Evolutionary conservation across 2,329 filamentous ascomycete species (phyloP).

Genomic region (Aureobasidium leucospermi): DNA sequence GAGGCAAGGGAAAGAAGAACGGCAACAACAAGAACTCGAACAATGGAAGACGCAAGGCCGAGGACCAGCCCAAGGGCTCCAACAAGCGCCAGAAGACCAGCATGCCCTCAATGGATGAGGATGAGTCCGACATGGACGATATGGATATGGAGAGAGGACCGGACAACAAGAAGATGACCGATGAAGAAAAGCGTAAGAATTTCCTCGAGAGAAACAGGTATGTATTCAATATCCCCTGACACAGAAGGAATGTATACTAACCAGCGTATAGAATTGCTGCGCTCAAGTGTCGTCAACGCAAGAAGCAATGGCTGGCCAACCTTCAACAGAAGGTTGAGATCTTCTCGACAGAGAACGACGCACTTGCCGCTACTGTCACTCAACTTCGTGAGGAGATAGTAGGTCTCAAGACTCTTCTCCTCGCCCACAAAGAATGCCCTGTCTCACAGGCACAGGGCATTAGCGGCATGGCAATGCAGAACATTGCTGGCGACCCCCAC

Average conservation of each 20-base stretch:
- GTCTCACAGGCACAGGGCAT: slow-evolving; percentile 82
- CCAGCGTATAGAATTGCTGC: slow-evolving; percentile 67
- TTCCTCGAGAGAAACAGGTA: slow-evolving; percentile 95
- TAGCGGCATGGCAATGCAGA: slow-evolving; percentile 42
- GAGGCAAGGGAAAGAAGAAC: slow-evolving; percentile 63
- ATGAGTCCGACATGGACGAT: slow-evolving; percentile 49
- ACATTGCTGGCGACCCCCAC: slow-evolving; percentile 38
- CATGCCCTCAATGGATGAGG: slow-evolving; percentile 39
- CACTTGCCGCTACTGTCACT: slow-evolving; percentile 72
- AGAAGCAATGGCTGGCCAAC: slow-evolving; percentile 98
- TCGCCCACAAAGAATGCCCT: slow-evolving; percentile 94
- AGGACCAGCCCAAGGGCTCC: slow-evolving; percentile 60
- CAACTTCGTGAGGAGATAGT: slow-evolving; percentile 87
- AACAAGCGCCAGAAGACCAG: slow-evolving; percentile 65
- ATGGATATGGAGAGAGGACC: slow-evolving; percentile 36
- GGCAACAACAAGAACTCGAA: slow-evolving; percentile 42
- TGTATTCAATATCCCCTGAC: slow-evolving; percentile 25
- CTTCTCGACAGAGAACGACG: slow-evolving; percentile 86
- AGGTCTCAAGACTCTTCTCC: slow-evolving; percentile 82
- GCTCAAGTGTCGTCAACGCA: slow-evolving; percentile 91
- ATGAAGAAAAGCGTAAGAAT: slow-evolving; percentile 97
- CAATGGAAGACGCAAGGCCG: slow-evolving; percentile 71
- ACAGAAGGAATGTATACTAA: slow-evolving; percentile 21
- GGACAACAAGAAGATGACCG: slow-evolving; percentile 82
- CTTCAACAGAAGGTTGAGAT: slow-evolving; percentile 91